These are phyloP conservation scores for Fusarium sp. DNA, from an alignment of 2,329 filamentous ascomycete species.

Conservation along the genomic window DNA sequence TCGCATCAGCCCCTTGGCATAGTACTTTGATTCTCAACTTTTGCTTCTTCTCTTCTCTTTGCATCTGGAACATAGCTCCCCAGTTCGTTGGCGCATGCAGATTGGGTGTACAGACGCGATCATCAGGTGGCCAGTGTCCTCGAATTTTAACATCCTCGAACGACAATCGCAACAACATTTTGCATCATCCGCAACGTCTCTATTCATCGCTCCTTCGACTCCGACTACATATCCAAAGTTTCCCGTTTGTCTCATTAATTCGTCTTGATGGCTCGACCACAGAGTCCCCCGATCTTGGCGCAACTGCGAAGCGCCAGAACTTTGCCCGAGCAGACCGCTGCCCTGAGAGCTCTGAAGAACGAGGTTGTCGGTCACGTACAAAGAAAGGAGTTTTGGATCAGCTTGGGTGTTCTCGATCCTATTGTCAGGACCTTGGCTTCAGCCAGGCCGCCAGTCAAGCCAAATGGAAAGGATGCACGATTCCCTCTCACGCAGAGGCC, in stretches of 20 bases:
- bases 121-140: constrained; percentile 26
- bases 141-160: constrained; percentile 23
- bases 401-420: constrained; percentile 74
- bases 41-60: constrained; percentile 14
- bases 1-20: not conserved
- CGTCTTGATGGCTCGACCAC: constrained; percentile 64
- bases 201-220: constrained; percentile 4
- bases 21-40: constrained; percentile 8
- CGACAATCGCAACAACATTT: constrained; percentile 18
- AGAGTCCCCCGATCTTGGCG: constrained; percentile 65
- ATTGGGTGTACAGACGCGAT: constrained; percentile 29
- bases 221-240: not conserved
- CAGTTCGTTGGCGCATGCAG: constrained; percentile 16
- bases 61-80: not conserved
- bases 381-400: constrained; percentile 84
- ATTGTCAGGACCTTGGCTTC: constrained; percentile 61
- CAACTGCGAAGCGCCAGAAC: constrained; percentile 68
- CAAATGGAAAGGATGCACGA: constrained; percentile 55
- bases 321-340: constrained; percentile 64
- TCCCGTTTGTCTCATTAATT: constrained; percentile 1
- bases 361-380: constrained; percentile 89
- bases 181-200: constrained; percentile 10
- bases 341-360: constrained; percentile 84
- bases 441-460: constrained; percentile 48
- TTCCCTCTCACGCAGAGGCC: constrained; percentile 49